Evolutionary conservation across 208 protist species (phyloP).

Genomic region (Acanthamoeba royreba): DNA sequence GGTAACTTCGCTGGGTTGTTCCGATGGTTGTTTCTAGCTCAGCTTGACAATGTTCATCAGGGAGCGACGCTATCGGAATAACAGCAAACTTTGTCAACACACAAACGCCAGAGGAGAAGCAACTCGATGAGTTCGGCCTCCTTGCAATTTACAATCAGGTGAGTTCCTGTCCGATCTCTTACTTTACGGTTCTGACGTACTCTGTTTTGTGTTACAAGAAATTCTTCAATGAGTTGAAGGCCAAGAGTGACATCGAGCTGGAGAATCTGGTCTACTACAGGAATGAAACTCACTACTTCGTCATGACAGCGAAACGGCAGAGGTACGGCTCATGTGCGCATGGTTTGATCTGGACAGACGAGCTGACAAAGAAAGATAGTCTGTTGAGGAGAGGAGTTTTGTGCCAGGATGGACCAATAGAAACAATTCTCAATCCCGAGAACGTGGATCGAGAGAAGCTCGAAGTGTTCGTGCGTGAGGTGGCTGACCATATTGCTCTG

Average conservation of each 20-base stretch:
- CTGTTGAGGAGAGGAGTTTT: neutral
- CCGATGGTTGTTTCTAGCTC: too few relatives aligned
- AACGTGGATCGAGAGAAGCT: neutral
- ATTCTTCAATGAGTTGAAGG: conserved; percentile 37
- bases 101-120: neutral
- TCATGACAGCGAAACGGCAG: conserved; percentile 8
- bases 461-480: neutral
- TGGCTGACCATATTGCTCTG: conserved; percentile 28
- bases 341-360: too few relatives aligned
- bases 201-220: too few relatives aligned
- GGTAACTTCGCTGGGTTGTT: too few relatives aligned
- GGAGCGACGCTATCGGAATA: conserved; percentile 30
- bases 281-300: conserved; percentile 43
- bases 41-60: neutral
- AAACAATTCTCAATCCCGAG: neutral
- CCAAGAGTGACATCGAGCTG: conserved; percentile 34
- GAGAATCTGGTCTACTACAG: conserved; percentile 45
- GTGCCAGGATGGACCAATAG: neutral
- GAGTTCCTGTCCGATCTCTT: too few relatives aligned
- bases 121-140: conserved; percentile 1
- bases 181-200: too few relatives aligned
- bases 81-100: conserved; percentile 42
- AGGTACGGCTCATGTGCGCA: too few relatives aligned
- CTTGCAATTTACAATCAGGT: neutral
- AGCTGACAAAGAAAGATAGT: too few relatives aligned